Percentiles rank a stretch among this genome's conserved stretches.
phyloP scores from a whole-genome alignment of 441 rosid species.

The Gossypium schwendimanii region DNA sequence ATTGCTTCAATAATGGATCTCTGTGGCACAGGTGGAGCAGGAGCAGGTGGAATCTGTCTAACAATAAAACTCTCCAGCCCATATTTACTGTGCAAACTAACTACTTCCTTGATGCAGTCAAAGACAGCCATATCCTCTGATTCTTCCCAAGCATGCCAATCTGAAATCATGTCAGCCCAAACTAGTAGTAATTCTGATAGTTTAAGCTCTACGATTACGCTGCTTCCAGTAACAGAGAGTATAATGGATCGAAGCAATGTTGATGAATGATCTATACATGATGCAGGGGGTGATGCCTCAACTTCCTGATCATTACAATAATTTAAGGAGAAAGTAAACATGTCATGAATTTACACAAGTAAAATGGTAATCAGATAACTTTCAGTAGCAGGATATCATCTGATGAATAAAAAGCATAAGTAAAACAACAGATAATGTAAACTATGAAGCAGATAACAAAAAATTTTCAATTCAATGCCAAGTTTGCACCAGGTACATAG shows the following conservation, averaged over 20 bases:
- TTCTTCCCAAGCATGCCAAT: constrained; percentile 91
- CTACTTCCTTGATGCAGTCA: constrained; percentile 73
- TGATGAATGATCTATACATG: constrained; percentile 63
- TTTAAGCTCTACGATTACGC: constrained; percentile 42
- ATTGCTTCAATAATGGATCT: constrained; percentile 65
- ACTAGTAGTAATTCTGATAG: constrained; percentile 48
- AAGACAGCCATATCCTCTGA: constrained; percentile 72
- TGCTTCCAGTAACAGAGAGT: constrained; percentile 43
- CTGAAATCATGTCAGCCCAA: constrained; percentile 77
- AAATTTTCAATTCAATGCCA: background rate
- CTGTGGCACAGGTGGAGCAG: constrained; percentile 65
- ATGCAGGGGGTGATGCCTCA: constrained; percentile 38
- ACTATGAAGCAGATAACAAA: background rate
- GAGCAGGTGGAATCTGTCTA: constrained; percentile 50
- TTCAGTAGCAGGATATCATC: background rate
- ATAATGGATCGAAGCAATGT: constrained; percentile 53
- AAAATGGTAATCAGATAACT: background rate
- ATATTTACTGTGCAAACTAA: constrained; percentile 45
- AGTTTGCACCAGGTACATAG: background rate
- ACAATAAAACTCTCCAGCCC: constrained; percentile 44
- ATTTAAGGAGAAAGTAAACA: background rate
- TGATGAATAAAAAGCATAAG: constrained; percentile 8
- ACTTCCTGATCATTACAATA: constrained; percentile 36
- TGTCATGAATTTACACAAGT: background rate
- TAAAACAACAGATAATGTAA: background rate